Percentiles rank a stretch among this genome's conserved stretches.
Conservation (phyloP, 164 flowering plant species). For the Liriodendron chinense region DNA sequence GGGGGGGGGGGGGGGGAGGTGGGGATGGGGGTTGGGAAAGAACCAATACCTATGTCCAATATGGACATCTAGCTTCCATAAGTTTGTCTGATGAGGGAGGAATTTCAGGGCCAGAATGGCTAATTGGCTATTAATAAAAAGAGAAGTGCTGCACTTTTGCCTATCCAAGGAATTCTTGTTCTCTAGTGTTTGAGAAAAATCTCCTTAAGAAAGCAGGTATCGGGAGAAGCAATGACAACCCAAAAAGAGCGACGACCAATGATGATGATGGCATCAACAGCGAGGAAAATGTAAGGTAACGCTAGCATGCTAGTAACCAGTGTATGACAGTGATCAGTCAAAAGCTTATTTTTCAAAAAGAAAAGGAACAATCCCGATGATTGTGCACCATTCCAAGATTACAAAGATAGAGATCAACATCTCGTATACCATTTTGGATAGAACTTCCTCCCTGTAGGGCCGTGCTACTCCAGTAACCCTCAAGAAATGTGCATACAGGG, state of each 20-base stretch:
- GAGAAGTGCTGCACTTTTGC: background rate
- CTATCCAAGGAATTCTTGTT: background rate
- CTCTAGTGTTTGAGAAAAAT: background rate
- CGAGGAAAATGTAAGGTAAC: background rate
- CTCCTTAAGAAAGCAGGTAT: background rate
- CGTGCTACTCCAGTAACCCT: slow-evolving; percentile 65
- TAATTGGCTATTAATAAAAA: too few relatives aligned
- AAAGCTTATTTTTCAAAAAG: background rate
- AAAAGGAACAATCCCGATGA: background rate
- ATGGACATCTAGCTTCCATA: too few relatives aligned
- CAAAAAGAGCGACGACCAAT: background rate
- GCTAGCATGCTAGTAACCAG: background rate
- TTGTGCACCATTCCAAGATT: background rate
- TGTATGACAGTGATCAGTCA: too few relatives aligned
- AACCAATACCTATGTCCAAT: too few relatives aligned
- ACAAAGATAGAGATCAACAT: background rate
- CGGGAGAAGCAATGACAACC: background rate
- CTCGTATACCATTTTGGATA: slow-evolving; percentile 68
- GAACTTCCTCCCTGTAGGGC: slow-evolving; percentile 74
- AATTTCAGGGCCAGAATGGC: too few relatives aligned
- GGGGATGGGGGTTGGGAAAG: too few relatives aligned
- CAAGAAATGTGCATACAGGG: slow-evolving; percentile 79
- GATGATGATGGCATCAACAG: background rate
- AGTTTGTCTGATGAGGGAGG: too few relatives aligned
- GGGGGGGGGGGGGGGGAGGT: too few relatives aligned